Evolutionary conservation across 2,329 filamentous ascomycete species (phyloP), one percentile per base, ranked within the genome.

Genomic region (Cephalotrichum gorgonifer): DNA sequence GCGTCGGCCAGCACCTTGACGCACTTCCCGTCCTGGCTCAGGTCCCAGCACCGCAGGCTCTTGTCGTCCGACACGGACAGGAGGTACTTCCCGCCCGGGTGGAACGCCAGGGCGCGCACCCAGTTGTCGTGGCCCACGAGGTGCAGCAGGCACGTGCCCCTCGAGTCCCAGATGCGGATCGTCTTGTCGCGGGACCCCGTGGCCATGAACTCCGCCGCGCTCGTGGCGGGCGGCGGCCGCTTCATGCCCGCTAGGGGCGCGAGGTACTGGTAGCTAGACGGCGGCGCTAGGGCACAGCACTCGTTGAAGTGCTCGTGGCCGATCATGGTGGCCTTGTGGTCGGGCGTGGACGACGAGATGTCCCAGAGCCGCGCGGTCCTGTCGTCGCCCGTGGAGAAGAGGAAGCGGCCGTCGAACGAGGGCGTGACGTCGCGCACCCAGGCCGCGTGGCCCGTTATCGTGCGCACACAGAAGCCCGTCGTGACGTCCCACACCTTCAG

Each of bases 381-480:
- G 58, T 96, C 90, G 57, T 89, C 83, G 28, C 88, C 87, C 4
- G 85, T 84, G 2, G 88, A 94, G 35, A 96, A 64, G 2, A 96
- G 76, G 69, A 80, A 95, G 51, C 84, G 79, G 26, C 90, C 90
- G 59, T 96, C 90, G 39, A 82, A 74, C 1, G 88, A 93, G 0
- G 89, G 87, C 17, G 76, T 79, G 8, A 96, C 86, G 55, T 91
- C 87, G 51, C 90, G 82, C n/a, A 97, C 87, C 90, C 91, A 96
- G 56, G 86, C 89, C 3, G 75, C 76, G 58, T 96, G 90, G 1
- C 90, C 89, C 27, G 81, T 77, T 54, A 96, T 75, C n/a, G 90
- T 95, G 64, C 88, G 89, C 41, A 96, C 76, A 60, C 89, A 95
- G 63, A 90, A 96, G 6, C 91, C 90, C 1, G 89, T 96, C 26